Percentiles rank a stretch among this genome's conserved stretches.
Conservation (phyloP, 2,329 filamentous ascomycete species). For the Ophiocordyceps sinensis region DNA sequence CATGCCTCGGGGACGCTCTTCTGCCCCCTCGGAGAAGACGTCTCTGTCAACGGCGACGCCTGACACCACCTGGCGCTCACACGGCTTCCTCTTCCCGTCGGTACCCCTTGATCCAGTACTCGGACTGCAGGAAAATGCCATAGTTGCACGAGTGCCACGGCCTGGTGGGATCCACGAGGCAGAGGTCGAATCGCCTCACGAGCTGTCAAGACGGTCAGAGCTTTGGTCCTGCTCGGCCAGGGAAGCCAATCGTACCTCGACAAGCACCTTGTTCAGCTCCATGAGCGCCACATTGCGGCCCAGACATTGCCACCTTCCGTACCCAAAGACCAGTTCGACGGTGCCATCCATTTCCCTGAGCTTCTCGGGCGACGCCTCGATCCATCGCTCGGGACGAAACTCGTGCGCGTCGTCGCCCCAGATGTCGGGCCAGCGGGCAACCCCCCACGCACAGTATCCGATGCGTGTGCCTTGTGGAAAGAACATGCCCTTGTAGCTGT, state of each 20-base stretch:
- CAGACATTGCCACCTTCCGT: constrained; percentile 23
- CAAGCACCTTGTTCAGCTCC: constrained; percentile 23
- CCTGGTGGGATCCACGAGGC: constrained; percentile 14
- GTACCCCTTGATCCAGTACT: constrained; percentile 9
- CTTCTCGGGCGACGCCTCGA: constrained; percentile 18
- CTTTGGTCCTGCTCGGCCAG: neutral
- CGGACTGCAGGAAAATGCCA: constrained; percentile 16
- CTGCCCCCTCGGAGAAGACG: no score
- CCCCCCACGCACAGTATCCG: constrained; percentile 19
- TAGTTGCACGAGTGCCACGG: constrained; percentile 17
- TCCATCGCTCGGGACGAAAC: constrained; percentile 21
- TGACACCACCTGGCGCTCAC: neutral
- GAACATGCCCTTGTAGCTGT: constrained; percentile 16
- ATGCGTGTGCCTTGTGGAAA: constrained; percentile 18
- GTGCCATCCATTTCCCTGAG: constrained; percentile 19
- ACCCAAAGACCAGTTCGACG: constrained; percentile 23
- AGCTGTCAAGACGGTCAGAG: constrained; percentile 8
- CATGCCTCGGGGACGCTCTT: no score
- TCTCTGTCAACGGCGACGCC: no score
- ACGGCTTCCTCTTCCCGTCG: neutral
- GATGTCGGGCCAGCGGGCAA: constrained; percentile 17
- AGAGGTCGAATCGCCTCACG: constrained; percentile 15
- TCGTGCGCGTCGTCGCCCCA: constrained; percentile 20
- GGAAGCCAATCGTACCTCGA: constrained; percentile 19
- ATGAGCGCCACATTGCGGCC: constrained; percentile 23